These are phyloP conservation scores for Auxenochlorella pyrenoidosa DNA, from an alignment of 139 green algal genomes.

Conservation along the genomic window DNA sequence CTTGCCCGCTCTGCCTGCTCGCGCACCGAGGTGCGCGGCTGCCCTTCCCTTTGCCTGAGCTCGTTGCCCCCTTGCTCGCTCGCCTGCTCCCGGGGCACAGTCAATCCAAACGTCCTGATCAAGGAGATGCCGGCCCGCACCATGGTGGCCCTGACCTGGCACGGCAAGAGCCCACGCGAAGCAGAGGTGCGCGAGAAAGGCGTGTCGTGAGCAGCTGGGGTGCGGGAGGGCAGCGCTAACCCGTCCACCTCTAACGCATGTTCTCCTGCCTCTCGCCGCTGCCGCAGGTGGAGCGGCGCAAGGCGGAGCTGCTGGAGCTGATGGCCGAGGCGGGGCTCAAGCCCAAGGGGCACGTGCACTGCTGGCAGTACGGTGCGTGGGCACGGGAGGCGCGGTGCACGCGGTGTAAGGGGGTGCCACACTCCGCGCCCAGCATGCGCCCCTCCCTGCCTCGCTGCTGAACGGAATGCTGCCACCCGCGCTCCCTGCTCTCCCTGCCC, in stretches of 20 bases:
- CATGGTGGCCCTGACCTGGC: slow-evolving; percentile 63
- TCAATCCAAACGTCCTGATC: slow-evolving; percentile 58
- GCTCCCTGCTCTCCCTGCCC: no score
- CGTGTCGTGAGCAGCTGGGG: no score
- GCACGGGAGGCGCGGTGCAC: not conserved
- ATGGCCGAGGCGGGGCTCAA: slow-evolving; percentile 26
- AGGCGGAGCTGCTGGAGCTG: slow-evolving; percentile 46
- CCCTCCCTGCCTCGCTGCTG: no score
- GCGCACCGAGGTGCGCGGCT: not conserved
- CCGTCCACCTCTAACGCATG: no score
- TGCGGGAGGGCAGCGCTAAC: no score
- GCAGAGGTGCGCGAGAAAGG: not conserved
- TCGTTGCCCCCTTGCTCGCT: not conserved
- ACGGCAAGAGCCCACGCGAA: slow-evolving; percentile 43
- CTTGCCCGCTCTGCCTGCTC: not conserved
- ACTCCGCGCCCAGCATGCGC: no score
- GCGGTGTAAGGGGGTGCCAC: no score
- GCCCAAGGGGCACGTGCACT: slow-evolving; percentile 22
- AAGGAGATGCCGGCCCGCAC: slow-evolving; percentile 53
- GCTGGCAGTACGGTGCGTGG: slow-evolving; percentile 28
- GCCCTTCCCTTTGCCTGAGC: not conserved
- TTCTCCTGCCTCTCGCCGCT: no score
- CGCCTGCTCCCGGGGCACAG: not conserved
- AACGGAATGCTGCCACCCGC: no score
- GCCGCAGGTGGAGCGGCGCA: slow-evolving; percentile 28